Evolutionary conservation across 805 yeast species (phyloP).

Genomic region (Kluyveromyces nonfermentans): DNA sequence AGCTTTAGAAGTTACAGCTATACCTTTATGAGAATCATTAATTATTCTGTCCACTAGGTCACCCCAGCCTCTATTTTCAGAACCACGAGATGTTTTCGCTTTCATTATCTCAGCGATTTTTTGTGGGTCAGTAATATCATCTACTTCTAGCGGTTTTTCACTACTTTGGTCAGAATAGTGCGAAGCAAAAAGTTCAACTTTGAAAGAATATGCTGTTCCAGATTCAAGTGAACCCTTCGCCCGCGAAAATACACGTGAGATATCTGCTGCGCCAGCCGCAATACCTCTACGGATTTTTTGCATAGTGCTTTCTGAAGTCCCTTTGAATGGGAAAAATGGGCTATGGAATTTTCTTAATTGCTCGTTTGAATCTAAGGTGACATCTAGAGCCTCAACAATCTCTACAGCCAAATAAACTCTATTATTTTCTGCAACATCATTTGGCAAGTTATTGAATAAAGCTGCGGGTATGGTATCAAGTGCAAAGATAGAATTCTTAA

Average conservation of each 20-base stretch:
- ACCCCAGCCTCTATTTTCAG: constrained; percentile 75
- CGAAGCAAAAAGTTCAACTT: constrained; percentile 64
- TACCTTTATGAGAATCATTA: constrained; percentile 62
- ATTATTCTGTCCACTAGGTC: constrained; percentile 71
- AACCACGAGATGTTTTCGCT: not conserved
- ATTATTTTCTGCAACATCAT: constrained; percentile 50
- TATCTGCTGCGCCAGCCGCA: constrained; percentile 83
- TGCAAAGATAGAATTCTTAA: constrained; percentile 46
- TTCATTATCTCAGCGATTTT: constrained; percentile 1
- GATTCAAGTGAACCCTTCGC: constrained; percentile 49
- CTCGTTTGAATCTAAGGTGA: constrained; percentile 23
- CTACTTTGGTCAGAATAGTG: constrained; percentile 29
- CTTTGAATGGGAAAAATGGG: constrained; percentile 18
- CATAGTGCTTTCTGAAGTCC: constrained; percentile 16
- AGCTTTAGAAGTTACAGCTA: constrained; percentile 75
- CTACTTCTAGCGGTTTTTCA: constrained; percentile 13
- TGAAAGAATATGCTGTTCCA: constrained; percentile 62
- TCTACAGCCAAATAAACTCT: constrained; percentile 70
- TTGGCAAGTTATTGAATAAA: constrained; percentile 65
- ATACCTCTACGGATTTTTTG: constrained; percentile 60
- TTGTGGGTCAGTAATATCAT: constrained; percentile 23
- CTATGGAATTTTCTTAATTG: constrained; percentile 5
- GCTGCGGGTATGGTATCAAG: constrained; percentile 71
- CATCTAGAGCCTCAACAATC: constrained; percentile 57
- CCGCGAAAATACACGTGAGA: constrained; percentile 64